A percentile compares a stretch with the other conserved stretches of the same genome.
These are phyloP conservation scores for Populus hybrid DNA, from an alignment of 441 rosid genomes.

Conservation along the genomic window DNA sequence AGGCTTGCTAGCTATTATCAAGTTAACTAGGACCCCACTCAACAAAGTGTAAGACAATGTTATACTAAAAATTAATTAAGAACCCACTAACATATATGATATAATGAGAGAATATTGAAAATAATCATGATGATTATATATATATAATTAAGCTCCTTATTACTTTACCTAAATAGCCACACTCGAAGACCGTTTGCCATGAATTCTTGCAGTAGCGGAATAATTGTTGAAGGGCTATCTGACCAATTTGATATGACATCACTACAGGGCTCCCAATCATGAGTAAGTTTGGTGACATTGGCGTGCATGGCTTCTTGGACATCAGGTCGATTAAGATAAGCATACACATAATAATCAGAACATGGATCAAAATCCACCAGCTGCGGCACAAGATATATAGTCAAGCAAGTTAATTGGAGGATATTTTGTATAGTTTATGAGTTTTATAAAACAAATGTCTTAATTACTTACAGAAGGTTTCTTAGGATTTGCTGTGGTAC, in stretches of 20 bases:
- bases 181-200: constrained; percentile 54
- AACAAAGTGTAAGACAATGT: not conserved
- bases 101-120: no score
- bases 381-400: constrained; percentile 12
- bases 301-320: constrained; percentile 87
- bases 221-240: constrained; percentile 57
- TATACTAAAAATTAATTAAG: not conserved
- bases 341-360: constrained; percentile 54
- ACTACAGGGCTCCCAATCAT: constrained; percentile 74
- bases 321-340: constrained; percentile 60
- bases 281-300: constrained; percentile 60
- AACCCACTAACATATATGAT: not conserved
- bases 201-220: constrained; percentile 54
- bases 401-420: no score
- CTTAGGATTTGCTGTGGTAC: constrained; percentile 47
- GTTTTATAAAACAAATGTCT: no score
- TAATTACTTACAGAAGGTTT: constrained; percentile 38
- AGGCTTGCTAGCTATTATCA: not conserved
- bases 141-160: no score
- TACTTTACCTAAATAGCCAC: constrained; percentile 64
- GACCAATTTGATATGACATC: constrained; percentile 42
- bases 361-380: constrained; percentile 60
- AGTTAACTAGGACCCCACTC: not conserved
- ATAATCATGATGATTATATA: no score
- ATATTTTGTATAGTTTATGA: no score